phyloP scores from a whole-genome alignment of 2,329 filamentous ascomycete genomes.

The Botrytis byssoidea region DNA sequence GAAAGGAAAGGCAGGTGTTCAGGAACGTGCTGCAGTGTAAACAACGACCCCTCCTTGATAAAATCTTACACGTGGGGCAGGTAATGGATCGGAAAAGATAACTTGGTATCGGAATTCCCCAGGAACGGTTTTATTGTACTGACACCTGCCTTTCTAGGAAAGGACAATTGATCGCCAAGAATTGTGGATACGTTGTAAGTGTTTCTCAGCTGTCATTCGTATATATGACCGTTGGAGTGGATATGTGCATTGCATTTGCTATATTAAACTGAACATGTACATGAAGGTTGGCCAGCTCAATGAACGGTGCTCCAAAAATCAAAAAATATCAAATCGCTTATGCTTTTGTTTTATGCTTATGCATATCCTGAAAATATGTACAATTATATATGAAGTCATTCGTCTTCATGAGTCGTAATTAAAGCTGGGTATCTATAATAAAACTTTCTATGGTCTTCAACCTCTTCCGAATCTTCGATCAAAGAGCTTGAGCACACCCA shows the following conservation, averaged over 20 bases:
- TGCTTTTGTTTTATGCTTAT: constrained; percentile 3
- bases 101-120: constrained; percentile 5
- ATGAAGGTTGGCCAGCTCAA: not conserved
- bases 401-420: constrained; percentile 15
- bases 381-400: constrained; percentile 11
- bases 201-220: constrained; percentile 1
- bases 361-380: constrained; percentile 6
- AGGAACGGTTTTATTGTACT: not conserved
- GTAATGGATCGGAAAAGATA: not conserved
- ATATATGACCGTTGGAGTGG: not conserved
- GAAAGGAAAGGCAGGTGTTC: not conserved
- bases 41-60: constrained; percentile 4
- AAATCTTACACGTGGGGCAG: constrained; percentile 16
- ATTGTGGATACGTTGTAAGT: not conserved
- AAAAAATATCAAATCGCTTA: not conserved
- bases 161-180: constrained; percentile 2
- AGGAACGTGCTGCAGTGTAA: constrained; percentile 1
- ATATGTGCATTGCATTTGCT: constrained; percentile 1
- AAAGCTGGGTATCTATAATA: constrained; percentile 5
- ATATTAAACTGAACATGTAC: not conserved
- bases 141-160: constrained; percentile 15
- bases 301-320: not conserved
- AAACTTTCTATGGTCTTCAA: constrained; percentile 25
- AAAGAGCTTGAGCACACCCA: constrained; percentile 81
- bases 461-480: constrained; percentile 66